These are phyloP conservation scores for Pulveroboletus ravenelii DNA, from an alignment of 768 basidiomycete genomes.

Conservation along the genomic window DNA sequence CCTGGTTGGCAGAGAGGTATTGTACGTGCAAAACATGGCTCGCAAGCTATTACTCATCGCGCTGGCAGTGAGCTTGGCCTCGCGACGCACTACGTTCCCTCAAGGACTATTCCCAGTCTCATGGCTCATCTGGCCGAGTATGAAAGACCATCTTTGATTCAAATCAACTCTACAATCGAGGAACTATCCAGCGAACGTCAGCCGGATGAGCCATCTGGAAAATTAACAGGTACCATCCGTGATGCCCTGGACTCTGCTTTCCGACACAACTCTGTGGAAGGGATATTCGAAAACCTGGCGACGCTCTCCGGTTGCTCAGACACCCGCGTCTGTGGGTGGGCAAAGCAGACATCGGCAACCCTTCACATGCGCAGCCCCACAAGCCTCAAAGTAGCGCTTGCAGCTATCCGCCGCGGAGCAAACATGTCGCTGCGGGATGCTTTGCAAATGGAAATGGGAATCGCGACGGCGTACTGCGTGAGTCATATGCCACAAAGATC, in stretches of 20 bases:
- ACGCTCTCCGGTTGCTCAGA: slow-evolving; percentile 37
- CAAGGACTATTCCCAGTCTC: slow-evolving; percentile 66
- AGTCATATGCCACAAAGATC: slow-evolving; percentile 33
- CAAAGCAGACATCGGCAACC: slow-evolving; percentile 55
- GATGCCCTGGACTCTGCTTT: slow-evolving; percentile 82
- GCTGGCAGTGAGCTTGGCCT: slow-evolving; percentile 76
- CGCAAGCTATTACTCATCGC: slow-evolving; percentile 9
- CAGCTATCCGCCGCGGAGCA: slow-evolving; percentile 71
- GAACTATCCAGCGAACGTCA: slow-evolving; percentile 56
- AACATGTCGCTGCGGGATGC: slow-evolving; percentile 56
- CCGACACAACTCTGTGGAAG: slow-evolving; percentile 60
- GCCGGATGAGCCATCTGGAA: slow-evolving; percentile 47
- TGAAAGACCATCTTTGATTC: slow-evolving; percentile 35
- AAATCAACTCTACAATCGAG: slow-evolving; percentile 67
- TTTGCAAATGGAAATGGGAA: slow-evolving; percentile 80
- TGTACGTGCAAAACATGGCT: slow-evolving; percentile 48
- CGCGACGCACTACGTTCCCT: slow-evolving; percentile 90
- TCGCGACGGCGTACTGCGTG: slow-evolving; percentile 88
- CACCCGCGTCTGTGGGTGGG: slow-evolving; percentile 63
- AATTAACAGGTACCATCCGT: slow-evolving; percentile 59
- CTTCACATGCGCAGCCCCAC: slow-evolving; percentile 81
- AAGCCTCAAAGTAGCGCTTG: slow-evolving; percentile 84
- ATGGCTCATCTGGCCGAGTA: slow-evolving; percentile 57
- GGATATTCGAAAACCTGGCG: slow-evolving; percentile 57
- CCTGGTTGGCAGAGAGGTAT: slow-evolving; percentile 75